Evolutionary conservation across 768 basidiomycete species (phyloP), one percentile per base, ranked within the genome.

Genomic region (Phylloporus sp.): DNA sequence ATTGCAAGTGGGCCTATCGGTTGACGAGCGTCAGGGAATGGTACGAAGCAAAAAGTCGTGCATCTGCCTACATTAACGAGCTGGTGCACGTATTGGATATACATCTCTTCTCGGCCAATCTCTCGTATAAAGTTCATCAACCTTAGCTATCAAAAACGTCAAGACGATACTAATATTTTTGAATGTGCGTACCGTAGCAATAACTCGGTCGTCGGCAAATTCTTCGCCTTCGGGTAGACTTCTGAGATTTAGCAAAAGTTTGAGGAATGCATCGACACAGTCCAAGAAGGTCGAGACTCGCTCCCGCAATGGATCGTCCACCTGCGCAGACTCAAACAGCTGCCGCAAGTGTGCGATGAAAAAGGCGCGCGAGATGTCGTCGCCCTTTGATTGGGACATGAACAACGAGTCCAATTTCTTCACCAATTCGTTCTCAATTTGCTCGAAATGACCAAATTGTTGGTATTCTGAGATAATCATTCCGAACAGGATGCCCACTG

Each of bases 381-480:
- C 90, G 21, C 86, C 83, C 67, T 90, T 90, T 65, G 84, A 87
- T 54, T 92, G 89, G 15, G 86, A 88, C 85, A 93, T 93, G 72
- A 96, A 96, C 20, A 98, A 64, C 20, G 82, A 82, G 61, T 98
- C 93, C 27, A 98, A 72, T 51, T 89, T 85, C 54, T 82, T 93
- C 56, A 98, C 89, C 7, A 97, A 75, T 66, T 94, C 93, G 55
- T 88, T 85, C 64, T 97, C 90, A 54, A 98, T 95, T 37, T 79
- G 80, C 55, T 86, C 84, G 61, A 97, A 96, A 61, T 89, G 82
- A 21, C 80, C 83, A 11, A 82, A 81, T 49, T 87, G 83, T 46
- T 90, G 82, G 64, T 88, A 93, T 63, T 95, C 90, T 3, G 90
- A 85, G 38, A 94, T 80, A 50, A 98, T 92, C 92, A 98, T 96